phyloP scores from a whole-genome alignment of 257 asterid species.

The Solanum peruvianum region DNA sequence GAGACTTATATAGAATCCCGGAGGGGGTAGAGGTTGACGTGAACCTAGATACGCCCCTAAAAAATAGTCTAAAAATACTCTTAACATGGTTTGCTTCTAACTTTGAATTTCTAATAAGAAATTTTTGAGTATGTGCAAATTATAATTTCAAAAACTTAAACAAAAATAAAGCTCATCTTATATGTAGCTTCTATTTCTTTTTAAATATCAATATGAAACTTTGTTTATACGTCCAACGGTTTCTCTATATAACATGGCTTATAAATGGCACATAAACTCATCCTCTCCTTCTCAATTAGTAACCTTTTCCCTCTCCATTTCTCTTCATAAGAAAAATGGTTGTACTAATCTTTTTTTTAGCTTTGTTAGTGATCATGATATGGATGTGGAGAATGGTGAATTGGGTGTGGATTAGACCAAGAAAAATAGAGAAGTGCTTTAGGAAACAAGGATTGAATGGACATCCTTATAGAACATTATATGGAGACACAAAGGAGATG shows the following conservation, averaged over 20 bases:
- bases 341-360: not conserved
- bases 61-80: not conserved
- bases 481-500: slow-evolving; percentile 50
- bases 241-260: not conserved
- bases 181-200: not conserved
- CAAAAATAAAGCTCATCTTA: not conserved
- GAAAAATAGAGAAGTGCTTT: slow-evolving; percentile 22
- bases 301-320: not conserved
- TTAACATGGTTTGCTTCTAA: not conserved
- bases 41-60: not conserved
- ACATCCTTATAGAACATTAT: slow-evolving; percentile 23
- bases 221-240: rapidly evolving
- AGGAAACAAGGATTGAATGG: slow-evolving; percentile 44
- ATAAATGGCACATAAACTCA: not conserved
- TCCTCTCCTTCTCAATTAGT: not conserved
- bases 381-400: slow-evolving; percentile 24
- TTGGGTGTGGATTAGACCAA: slow-evolving; percentile 47
- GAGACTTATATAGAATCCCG: not conserved
- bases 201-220: not conserved
- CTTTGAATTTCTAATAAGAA: not conserved
- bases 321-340: not conserved
- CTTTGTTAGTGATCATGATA: not conserved
- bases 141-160: not conserved
- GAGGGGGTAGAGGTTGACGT: not conserved
- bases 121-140: not conserved